These are phyloP conservation scores for Candida verbasci DNA, from an alignment of 805 yeast species.

Conservation along the genomic window DNA sequence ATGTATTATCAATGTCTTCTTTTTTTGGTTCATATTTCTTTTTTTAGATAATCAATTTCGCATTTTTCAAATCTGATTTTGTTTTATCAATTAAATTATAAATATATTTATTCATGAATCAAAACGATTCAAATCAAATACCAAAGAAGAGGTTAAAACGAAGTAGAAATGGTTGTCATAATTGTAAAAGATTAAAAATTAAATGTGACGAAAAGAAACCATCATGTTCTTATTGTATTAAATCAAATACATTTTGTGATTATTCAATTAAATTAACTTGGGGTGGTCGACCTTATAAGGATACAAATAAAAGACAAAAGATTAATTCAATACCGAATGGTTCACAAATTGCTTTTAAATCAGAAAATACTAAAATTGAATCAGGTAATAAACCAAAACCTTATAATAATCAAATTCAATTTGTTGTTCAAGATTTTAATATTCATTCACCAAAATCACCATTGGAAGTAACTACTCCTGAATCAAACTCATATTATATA, in stretches of 20 bases:
- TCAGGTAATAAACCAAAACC: neutral
- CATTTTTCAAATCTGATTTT: no score
- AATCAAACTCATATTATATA: neutral
- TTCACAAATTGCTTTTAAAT: neutral
- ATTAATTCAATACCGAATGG: neutral
- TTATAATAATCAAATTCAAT: slow-evolving; percentile 4
- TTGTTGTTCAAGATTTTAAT: slow-evolving; percentile 3
- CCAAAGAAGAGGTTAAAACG: slow-evolving; percentile 25
- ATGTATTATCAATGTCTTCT: no score
- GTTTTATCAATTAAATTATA: no score
- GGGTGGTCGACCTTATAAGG: slow-evolving; percentile 68
- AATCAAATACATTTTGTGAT: slow-evolving; percentile 49
- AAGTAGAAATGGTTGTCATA: slow-evolving; percentile 56
- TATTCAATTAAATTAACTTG: slow-evolving; percentile 61
- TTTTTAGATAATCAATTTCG: no score
- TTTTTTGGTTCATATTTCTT: no score
- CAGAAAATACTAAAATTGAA: neutral
- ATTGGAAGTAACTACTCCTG: neutral
- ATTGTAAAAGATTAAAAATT: slow-evolving; percentile 56
- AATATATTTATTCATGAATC: neutral
- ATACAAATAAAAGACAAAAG: slow-evolving; percentile 28
- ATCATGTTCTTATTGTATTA: slow-evolving; percentile 51
- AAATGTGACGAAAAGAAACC: slow-evolving; percentile 74
- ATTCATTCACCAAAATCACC: slow-evolving; percentile 3
- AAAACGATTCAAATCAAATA: neutral